These are phyloP conservation scores for Pythium dissotocum DNA, from an alignment of 352 stramenopile genomes.

Conservation along the genomic window DNA sequence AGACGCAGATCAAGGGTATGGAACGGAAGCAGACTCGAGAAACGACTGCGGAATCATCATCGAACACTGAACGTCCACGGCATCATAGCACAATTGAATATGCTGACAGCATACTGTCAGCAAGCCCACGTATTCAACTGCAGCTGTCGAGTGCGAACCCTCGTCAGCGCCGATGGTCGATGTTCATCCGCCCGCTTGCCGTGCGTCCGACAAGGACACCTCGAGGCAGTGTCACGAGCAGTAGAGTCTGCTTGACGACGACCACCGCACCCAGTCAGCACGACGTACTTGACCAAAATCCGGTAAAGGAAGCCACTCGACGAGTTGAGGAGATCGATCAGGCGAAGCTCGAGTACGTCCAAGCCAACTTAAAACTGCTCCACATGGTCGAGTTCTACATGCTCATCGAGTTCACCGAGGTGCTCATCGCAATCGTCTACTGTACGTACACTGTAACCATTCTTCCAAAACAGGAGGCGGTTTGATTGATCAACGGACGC, in stretches of 20 bases:
- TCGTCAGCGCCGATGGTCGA: too few species aligned
- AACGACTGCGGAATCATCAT: neutral
- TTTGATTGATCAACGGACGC: neutral
- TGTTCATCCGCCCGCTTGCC: too few species aligned
- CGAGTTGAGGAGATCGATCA: neutral
- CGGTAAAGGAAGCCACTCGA: neutral
- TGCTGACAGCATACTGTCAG: too few species aligned
- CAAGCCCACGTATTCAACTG: too few species aligned
- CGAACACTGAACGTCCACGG: too few species aligned
- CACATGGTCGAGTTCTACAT: conserved; percentile 17
- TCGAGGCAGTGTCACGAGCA: too few species aligned
- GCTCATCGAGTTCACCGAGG: conserved; percentile 18
- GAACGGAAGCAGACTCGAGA: neutral
- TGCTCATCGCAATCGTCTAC: conserved; percentile 25
- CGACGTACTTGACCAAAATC: too few species aligned
- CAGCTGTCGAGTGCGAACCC: too few species aligned
- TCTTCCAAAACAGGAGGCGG: too few species aligned
- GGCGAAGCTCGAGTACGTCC: neutral
- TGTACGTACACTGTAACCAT: conserved; percentile 7
- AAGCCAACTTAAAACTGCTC: conserved; percentile 1
- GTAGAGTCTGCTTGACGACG: too few species aligned
- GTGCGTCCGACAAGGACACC: too few species aligned
- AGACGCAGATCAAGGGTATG: neutral
- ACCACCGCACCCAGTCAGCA: neutral
- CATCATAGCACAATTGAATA: too few species aligned